Base-by-base conservation (phyloP, 2,329 filamentous ascomycete species). In the Fusarium nematophilum region DNA sequence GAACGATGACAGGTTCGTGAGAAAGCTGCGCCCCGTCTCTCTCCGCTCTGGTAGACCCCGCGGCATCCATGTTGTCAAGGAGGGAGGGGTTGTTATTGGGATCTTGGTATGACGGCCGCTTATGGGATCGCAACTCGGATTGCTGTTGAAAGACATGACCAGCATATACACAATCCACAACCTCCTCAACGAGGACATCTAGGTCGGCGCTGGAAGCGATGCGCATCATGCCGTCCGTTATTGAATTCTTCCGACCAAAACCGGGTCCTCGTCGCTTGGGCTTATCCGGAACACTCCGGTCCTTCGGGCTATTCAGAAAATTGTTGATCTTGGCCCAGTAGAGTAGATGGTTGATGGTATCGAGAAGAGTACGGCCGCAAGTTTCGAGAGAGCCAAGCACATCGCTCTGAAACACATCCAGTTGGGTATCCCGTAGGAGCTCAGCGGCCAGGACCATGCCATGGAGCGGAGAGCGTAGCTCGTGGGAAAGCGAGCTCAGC, bases 401-500 rank as follows among this genome's bases (percentile, higher is more conserved):
- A 21, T 80, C 77, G 3, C 75, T 72, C 54, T 85, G 83, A n/a
- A 78, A 75, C 3, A 75, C 75, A 44, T 76, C 76, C 23, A 86
- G 71, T 0, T 72, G 47, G 0, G 81, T 84, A 9, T 86, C 83
- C 6, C 79, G 76, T 1, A 88, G 65, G 6, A 86, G 72, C 58
- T 86, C 83, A 0, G 79, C 76, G 52, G 76, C 83, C 0, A 83
- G 81, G 0, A 88, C 70, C 26, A 89, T 81, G 2, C 86, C 86
- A 52, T 89, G 86, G 2, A 89, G 73, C 0, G 86, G 86, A 5
- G 82, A 86, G 7, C 86, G 78, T 9, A 89, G 74, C 64, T 89
- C 86, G 63, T 89, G 86, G 3, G 82, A 86, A 9, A 89, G 81
- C 3, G 82, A 86, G 3, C 83, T 82, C 11, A 89, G 80, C 37